These are phyloP conservation scores for Heritiera littoralis DNA, from an alignment of 345 rosid species.

Conservation along the genomic window DNA sequence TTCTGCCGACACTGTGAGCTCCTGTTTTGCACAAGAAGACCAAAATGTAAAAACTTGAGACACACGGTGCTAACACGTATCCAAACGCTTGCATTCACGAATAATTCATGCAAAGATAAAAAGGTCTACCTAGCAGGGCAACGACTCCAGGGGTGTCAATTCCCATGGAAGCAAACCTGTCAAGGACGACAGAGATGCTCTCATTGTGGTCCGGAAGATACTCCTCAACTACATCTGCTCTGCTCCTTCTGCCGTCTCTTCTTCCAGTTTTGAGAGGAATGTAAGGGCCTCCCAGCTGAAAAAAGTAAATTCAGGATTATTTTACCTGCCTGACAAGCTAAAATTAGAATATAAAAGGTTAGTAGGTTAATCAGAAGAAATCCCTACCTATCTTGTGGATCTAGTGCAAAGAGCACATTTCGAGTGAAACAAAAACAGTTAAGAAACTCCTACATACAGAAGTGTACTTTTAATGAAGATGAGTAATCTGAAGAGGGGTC, in stretches of 20 bases:
- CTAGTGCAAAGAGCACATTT: not conserved
- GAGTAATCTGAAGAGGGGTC: not conserved
- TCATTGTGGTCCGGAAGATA: slow-evolving; percentile 97
- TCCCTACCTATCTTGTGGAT: not conserved
- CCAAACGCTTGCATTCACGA: not conserved
- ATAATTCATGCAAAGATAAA: not conserved
- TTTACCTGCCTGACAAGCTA: not conserved
- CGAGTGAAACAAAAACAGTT: not conserved
- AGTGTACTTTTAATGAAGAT: not conserved
- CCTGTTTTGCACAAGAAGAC: slow-evolving; percentile 39
- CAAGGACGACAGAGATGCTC: slow-evolving; percentile 82
- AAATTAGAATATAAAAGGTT: not conserved
- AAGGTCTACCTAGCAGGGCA: slow-evolving; percentile 55
- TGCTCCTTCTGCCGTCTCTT: slow-evolving; percentile 86
- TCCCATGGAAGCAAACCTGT: slow-evolving; percentile 73
- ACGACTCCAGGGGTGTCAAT: slow-evolving; percentile 85
- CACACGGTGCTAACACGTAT: not conserved
- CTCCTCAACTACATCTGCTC: slow-evolving; percentile 73
- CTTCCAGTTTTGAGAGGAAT: slow-evolving; percentile 90
- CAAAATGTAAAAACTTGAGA: not conserved
- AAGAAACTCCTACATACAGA: not conserved
- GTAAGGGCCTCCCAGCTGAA: slow-evolving; percentile 89
- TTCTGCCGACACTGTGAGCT: slow-evolving; percentile 92
- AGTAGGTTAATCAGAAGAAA: not conserved
- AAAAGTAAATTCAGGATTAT: slow-evolving; percentile 8